Base-by-base conservation (phyloP, 177 flowering plant species). In the Telopea speciosissima region DNA sequence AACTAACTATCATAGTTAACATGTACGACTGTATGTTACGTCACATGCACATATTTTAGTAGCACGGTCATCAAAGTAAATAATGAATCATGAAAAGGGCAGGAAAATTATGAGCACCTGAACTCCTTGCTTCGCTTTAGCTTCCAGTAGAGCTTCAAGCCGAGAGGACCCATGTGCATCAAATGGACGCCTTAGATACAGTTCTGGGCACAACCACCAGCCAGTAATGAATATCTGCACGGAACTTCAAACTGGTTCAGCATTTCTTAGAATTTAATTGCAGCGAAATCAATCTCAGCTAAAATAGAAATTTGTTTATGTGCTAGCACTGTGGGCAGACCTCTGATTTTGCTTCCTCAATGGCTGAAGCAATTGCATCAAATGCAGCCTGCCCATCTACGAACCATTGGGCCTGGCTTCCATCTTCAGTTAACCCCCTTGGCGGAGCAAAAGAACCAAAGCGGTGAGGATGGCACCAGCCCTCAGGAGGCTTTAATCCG, bases 191-290 rank as follows among this genome's bases (percentile, higher is more conserved):
- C 91, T 85, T 40, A 96, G 78, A 79, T 93, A 96, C 75, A 96
- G 80, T 80, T 96, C 99, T 72, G 99, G 99, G 87, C 98, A 96
- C 73, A 96, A 66, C 99, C 99, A 96, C 99, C 99, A 96, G 68
- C 92, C 98, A 85, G 93, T 89, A 75, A 96, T 93, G 83, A 87
- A 96, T 69, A 96, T 88, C 99, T 96, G 95, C 91, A 87, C 49
- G 68, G 52, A 73, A 67, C 72, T 42, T 61, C 22, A 61, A 68
- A 62, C 45, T 75, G 75, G 72, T 66, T 42, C 69, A 78, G 68
- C 66, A 64, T 61, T 71, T 70, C 31, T 56, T 66, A 62, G 8
- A 56, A 45, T 52, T 42, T 33, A 72, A 64, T n/a, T 25, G 25
- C 21, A 52, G 68, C 24, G 62, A 19, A 40, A 72, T 28, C 21